A percentile compares a stretch with the other conserved stretches of the same genome.
phyloP scores from a whole-genome alignment of 2,329 filamentous ascomycete genomes.

The Aspergillus sclerotialis region DNA sequence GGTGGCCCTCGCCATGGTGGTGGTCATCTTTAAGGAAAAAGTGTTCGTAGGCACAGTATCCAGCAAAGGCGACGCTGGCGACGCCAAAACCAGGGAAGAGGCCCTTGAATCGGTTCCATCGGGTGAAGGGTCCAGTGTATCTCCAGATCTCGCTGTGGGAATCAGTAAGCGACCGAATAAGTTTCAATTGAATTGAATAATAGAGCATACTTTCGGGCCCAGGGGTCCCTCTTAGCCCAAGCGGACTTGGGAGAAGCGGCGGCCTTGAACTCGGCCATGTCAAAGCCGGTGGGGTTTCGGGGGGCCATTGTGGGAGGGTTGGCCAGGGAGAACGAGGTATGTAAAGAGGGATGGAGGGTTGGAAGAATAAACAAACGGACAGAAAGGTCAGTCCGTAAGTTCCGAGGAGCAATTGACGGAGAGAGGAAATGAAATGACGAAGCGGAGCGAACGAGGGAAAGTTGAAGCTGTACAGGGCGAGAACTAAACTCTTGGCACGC shows the following conservation, averaged over 20 bases:
- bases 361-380: constrained; percentile 7
- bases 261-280: constrained; percentile 70
- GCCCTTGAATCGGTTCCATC: constrained; percentile 81
- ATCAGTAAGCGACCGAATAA: constrained; percentile 11
- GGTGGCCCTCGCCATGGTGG: constrained; percentile 50
- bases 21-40: constrained; percentile 70
- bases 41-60: constrained; percentile 85
- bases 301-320: constrained; percentile 43
- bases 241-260: constrained; percentile 54
- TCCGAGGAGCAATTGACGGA: constrained; percentile 9
- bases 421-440: constrained; percentile 1
- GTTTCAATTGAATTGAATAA: background rate
- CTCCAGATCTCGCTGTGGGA: constrained; percentile 79
- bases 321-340: constrained; percentile 2
- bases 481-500: constrained; percentile 21
- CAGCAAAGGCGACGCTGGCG: constrained; percentile 81
- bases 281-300: constrained; percentile 81
- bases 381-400: constrained; percentile 7
- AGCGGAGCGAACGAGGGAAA: constrained; percentile 8
- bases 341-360: background rate
- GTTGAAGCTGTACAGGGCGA: constrained; percentile 15
- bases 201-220: constrained; percentile 53
- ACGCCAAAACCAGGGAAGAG: constrained; percentile 88
- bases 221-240: constrained; percentile 51
- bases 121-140: constrained; percentile 80